Evolutionary conservation across 495 filamentous ascomycete species (phyloP).

Genomic region (Articulospora tetracladia): DNA sequence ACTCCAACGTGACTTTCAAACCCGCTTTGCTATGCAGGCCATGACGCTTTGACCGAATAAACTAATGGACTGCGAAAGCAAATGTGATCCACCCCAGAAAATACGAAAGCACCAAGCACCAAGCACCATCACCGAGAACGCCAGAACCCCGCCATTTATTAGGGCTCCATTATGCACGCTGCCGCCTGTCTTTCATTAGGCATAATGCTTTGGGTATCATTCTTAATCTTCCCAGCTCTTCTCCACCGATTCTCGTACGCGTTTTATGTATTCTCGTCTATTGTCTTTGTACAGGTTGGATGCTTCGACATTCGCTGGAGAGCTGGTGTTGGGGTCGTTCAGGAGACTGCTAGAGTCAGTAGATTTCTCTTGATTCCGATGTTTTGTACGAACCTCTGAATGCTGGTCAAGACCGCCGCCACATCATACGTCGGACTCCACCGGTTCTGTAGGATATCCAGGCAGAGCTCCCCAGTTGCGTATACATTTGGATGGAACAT

Average conservation of each 20-base stretch:
- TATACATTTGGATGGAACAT: slow-evolving; percentile 99
- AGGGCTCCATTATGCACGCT: slow-evolving; percentile 4
- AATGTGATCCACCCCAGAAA: background rate
- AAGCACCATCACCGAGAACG: slow-evolving; percentile 8
- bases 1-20: background rate
- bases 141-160: slow-evolving; percentile 13
- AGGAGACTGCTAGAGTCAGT: slow-evolving; percentile 61
- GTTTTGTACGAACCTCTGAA: slow-evolving; percentile 70
- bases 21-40: slow-evolving; percentile 15
- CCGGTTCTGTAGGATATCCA: slow-evolving; percentile 96
- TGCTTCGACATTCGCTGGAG: slow-evolving; percentile 95
- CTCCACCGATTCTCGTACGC: slow-evolving; percentile 94
- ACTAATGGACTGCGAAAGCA: background rate
- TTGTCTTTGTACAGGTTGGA: slow-evolving; percentile 99
- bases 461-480: slow-evolving; percentile 90
- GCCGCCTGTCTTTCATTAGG: background rate
- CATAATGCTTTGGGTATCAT: background rate
- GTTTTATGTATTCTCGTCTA: slow-evolving; percentile 90
- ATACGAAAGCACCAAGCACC: background rate
- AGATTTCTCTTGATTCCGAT: background rate
- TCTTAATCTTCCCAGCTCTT: slow-evolving; percentile 94
- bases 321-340: slow-evolving; percentile 96
- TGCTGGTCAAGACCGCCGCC: slow-evolving; percentile 92
- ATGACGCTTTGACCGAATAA: background rate
- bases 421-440: slow-evolving; percentile 99